Evolutionary conservation across 441 rosid species (phyloP), one percentile per base, ranked within the genome.

Genomic region (Hypseocharis bilobata): DNA sequence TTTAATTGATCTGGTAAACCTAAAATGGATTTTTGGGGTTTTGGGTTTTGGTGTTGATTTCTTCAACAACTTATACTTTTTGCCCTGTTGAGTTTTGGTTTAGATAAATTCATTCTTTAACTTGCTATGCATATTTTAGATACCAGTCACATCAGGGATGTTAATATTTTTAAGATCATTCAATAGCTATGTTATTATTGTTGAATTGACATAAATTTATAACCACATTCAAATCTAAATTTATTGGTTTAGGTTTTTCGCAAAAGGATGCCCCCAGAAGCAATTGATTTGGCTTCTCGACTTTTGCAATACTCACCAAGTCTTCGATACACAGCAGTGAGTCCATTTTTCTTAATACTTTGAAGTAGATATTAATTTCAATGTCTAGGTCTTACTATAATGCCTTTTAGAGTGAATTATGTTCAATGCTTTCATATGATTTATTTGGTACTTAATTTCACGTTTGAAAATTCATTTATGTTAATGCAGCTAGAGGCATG

Each of bases 261-360:
- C 72, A 86, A 84, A 66, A 70, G 87, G 61, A 86, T 86, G 91
- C 91, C 91, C 73, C 87, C 91, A 20, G 88, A 86, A 77, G 91
- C 91, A 11, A 81, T 84, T 67, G 91, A 86, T 69, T 87, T 86
- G 10, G 81, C 87, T 22, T 86, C 91, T 27, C 80, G 91, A 68
- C 87, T 86, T 62, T 85, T 86, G 63, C 91, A 86, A 13, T 86
- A 86, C 60, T 81, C 91, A 54, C 91, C 91, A 1, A 84, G 87
- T 55, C 84, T 86, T 57, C 87, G 91, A 14, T 84, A 82, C 70
- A 80, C 87, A 14, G 88, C 91, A 14, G 91, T 86, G 25, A 80
- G 88, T 81, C 66, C 8, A 1, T 44, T 23, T 52, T 26, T 52
- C n/a, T 23, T 52, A 14, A 23, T 20, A n/a, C n/a, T n/a, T n/a